Conservation (phyloP, 1,284 basidiomycete species). For the Hymenochaete sp. region DNA sequence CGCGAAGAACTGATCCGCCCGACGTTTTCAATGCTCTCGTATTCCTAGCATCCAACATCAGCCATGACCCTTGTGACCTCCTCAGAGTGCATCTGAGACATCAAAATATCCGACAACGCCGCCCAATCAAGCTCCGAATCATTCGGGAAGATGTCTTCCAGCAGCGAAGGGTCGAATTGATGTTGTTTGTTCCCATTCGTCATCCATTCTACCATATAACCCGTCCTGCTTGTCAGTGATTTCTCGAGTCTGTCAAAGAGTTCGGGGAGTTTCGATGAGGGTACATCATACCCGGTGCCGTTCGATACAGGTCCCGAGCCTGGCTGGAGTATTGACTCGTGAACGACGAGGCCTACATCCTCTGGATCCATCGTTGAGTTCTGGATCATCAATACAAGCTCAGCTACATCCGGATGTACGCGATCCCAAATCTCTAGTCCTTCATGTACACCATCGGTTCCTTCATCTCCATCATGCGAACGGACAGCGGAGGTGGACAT, state of each 20-base stretch:
- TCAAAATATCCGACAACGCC: not conserved
- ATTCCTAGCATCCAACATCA: too few relatives aligned
- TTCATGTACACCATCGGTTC: not conserved
- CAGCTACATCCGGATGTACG: slow-evolving; percentile 3
- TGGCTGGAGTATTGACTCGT: not conserved
- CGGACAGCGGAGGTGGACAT: not conserved
- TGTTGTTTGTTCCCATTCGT: not conserved
- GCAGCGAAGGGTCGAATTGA: not conserved
- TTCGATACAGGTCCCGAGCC: not conserved
- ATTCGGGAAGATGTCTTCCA: not conserved
- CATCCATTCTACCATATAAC: not conserved
- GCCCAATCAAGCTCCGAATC: slow-evolving; percentile 1
- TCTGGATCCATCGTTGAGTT: not conserved
- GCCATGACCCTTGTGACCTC: too few relatives aligned
- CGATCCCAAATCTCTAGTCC: slow-evolving; percentile 3
- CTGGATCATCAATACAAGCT: slow-evolving; percentile 1
- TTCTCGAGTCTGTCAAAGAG: not conserved
- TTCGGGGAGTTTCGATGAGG: not conserved
- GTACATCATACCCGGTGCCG: not conserved
- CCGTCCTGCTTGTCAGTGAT: not conserved
- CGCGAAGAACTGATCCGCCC: too few relatives aligned
- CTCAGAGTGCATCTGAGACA: too few relatives aligned
- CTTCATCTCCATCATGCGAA: too few relatives aligned
- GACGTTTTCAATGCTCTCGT: too few relatives aligned
- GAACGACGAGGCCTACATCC: not conserved